phyloP scores from a whole-genome alignment of 163 green algal species.

The Scenedesmus sp. region DNA sequence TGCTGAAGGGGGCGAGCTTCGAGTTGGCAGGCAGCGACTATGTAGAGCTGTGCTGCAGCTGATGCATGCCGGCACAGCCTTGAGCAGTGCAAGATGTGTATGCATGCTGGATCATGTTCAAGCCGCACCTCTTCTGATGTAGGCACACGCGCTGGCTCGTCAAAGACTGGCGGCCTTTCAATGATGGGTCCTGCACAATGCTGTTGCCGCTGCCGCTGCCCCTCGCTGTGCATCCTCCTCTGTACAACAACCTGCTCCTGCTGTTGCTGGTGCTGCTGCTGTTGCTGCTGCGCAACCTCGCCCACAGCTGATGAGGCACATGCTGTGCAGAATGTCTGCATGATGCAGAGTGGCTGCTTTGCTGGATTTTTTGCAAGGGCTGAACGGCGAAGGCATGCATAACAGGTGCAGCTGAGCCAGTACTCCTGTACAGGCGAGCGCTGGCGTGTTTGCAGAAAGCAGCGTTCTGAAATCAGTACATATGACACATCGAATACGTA shows the following conservation, averaged over 20 bases:
- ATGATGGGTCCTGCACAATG: not conserved
- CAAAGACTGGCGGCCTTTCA: conserved; percentile 21
- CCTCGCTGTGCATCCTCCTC: not conserved
- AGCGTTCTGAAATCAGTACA: not conserved
- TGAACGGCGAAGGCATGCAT: not conserved
- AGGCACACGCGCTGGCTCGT: not conserved
- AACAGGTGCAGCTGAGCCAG: not conserved
- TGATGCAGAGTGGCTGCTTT: not conserved
- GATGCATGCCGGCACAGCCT: too few relatives aligned
- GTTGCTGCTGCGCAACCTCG: not conserved
- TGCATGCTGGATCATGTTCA: not conserved
- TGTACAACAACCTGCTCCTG: not conserved
- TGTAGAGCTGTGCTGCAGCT: too few relatives aligned
- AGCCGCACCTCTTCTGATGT: conserved; percentile 10
- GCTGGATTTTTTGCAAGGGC: not conserved
- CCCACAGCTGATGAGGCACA: not conserved
- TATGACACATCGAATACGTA: not conserved
- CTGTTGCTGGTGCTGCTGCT: conserved; percentile 21
- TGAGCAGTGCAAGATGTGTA: not conserved
- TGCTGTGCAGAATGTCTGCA: not conserved
- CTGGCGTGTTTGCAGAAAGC: not conserved
- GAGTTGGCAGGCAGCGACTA: too few relatives aligned
- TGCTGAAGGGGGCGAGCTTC: too few relatives aligned
- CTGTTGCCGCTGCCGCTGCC: conserved; percentile 8
- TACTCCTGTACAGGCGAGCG: not conserved